Conservation (phyloP, 2,329 filamentous ascomycete species). For the Fusarium sp. region DNA sequence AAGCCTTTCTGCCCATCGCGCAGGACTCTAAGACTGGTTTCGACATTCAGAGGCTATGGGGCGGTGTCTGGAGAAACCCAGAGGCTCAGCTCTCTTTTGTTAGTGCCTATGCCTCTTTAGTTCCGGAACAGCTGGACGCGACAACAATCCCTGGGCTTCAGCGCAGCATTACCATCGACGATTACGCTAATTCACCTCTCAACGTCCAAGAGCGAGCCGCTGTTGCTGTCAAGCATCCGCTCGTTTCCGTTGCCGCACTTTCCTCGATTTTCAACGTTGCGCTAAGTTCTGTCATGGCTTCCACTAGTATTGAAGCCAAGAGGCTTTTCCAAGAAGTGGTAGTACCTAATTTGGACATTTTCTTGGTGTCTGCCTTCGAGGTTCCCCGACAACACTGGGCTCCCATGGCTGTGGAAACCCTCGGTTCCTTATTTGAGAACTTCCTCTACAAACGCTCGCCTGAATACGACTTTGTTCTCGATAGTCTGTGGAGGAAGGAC, state of each 20-base stretch:
- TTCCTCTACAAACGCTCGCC: conserved; percentile 84
- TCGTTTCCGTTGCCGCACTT: conserved; percentile 89
- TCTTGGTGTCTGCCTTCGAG: conserved; percentile 81
- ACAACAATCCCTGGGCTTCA: conserved; percentile 85
- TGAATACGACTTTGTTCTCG: conserved; percentile 87
- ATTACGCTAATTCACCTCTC: conserved; percentile 62
- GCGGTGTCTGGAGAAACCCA: conserved; percentile 85
- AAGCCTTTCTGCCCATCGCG: conserved; percentile 80
- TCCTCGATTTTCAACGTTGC: conserved; percentile 75
- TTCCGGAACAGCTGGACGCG: conserved; percentile 81
- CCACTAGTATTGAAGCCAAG: conserved; percentile 72
- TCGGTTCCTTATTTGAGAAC: conserved; percentile 82
- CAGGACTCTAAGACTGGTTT: conserved; percentile 63
- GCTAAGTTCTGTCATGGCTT: conserved; percentile 69
- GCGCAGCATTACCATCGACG: conserved; percentile 76
- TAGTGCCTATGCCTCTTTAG: conserved; percentile 83
- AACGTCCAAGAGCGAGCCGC: conserved; percentile 65
- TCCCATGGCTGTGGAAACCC: conserved; percentile 77
- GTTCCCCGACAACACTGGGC: conserved; percentile 81
- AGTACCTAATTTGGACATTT: conserved; percentile 80
- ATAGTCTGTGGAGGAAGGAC: conserved; percentile 92
- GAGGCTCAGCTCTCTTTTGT: conserved; percentile 95
- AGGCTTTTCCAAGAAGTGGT: conserved; percentile 75
- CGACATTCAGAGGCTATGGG: conserved; percentile 91
- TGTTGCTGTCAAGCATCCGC: conserved; percentile 81